Evolutionary conservation across 495 filamentous ascomycete genomes (phyloP).

Genomic region (Penicillium paxilli): DNA sequence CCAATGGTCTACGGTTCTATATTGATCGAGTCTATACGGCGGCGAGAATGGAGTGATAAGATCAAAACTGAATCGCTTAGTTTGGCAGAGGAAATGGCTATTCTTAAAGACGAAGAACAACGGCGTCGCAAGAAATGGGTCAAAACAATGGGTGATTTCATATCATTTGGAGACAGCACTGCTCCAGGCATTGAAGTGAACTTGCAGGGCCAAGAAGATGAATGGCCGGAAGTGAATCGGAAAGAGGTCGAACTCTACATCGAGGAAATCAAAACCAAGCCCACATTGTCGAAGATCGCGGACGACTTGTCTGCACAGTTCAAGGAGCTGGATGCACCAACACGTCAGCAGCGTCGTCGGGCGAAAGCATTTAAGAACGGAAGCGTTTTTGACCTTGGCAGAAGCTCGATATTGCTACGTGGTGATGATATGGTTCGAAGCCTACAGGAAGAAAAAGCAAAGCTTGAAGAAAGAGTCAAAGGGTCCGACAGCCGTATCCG

Average conservation of each 20-base stretch:
- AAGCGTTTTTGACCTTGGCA: constrained; percentile 82
- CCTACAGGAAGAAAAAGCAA: constrained; percentile 75
- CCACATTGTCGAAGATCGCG: constrained; percentile 35
- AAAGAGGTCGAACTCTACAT: constrained; percentile 59
- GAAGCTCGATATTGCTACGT: constrained; percentile 75
- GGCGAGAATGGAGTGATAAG: constrained; percentile 89
- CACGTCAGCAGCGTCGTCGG: constrained; percentile 71
- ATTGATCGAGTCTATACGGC: constrained; percentile 77
- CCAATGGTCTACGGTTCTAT: constrained; percentile 88
- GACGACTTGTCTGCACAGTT: constrained; percentile 69
- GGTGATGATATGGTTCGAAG: constrained; percentile 77
- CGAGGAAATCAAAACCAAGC: constrained; percentile 45
- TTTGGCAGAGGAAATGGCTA: constrained; percentile 86
- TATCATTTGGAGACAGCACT: constrained; percentile 60
- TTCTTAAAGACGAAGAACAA: constrained; percentile 87
- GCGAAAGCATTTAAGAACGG: constrained; percentile 95
- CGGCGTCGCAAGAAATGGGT: constrained; percentile 88
- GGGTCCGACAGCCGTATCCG: constrained; percentile 89
- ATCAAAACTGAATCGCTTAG: constrained; percentile 80
- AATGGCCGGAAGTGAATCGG: constrained; percentile 68
- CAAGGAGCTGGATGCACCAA: constrained; percentile 64
- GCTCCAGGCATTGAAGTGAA: constrained; percentile 83
- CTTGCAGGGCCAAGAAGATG: constrained; percentile 73
- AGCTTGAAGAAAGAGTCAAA: constrained; percentile 76
- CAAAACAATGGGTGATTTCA: constrained; percentile 65